phyloP scores from a whole-genome alignment of 345 rosid genomes.

The Eucalyptus polyanthemos region DNA sequence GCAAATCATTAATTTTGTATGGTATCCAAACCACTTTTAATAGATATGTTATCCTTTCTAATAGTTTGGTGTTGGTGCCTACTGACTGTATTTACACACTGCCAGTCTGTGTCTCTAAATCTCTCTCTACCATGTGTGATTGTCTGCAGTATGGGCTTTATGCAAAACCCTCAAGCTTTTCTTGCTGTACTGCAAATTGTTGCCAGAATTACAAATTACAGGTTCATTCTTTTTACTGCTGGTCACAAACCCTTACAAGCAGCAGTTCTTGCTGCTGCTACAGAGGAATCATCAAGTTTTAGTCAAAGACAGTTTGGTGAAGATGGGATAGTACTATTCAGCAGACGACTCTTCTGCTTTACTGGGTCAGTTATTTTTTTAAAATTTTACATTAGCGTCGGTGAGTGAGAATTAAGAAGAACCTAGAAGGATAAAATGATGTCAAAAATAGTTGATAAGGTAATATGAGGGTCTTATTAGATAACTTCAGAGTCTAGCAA shows the following conservation, averaged over 20 bases:
- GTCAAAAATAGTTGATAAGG: neutral
- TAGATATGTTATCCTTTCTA: neutral
- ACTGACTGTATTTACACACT: neutral
- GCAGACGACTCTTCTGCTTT: conserved; percentile 37
- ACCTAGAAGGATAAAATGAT: neutral
- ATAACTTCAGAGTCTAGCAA: neutral
- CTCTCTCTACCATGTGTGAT: neutral
- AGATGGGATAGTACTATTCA: conserved; percentile 25
- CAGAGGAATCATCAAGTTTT: conserved; percentile 3
- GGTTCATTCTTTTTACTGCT: conserved; percentile 50
- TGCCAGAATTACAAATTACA: conserved; percentile 21
- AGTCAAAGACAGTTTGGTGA: conserved; percentile 4
- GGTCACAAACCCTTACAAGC: conserved; percentile 42
- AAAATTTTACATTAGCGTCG: neutral
- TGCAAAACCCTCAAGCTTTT: conserved; percentile 40
- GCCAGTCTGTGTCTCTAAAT: neutral
- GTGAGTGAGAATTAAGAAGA: neutral
- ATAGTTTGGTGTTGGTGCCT: neutral
- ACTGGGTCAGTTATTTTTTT: conserved; percentile 21
- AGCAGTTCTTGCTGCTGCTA: conserved; percentile 14
- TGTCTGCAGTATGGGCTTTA: conserved; percentile 50
- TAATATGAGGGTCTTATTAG: neutral
- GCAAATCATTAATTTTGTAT: neutral
- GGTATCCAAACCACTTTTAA: neutral
- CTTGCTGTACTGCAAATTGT: conserved; percentile 31